Conservation (phyloP, 2,329 filamentous ascomycete genomes). For the Colletotrichum endophyticum region DNA sequence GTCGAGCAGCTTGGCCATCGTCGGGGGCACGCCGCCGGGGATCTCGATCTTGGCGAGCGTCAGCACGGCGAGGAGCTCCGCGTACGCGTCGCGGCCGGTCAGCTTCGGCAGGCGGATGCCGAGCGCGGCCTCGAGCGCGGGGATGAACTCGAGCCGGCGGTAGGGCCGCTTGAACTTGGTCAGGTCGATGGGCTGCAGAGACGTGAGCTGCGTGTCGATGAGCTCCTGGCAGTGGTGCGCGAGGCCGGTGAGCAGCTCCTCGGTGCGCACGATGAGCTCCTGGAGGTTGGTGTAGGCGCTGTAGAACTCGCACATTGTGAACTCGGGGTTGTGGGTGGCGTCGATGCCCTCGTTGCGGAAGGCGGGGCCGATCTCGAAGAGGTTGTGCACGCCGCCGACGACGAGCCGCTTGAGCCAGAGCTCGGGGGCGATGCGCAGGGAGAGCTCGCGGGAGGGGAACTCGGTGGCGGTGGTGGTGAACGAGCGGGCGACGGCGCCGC, state of each 20-base stretch:
- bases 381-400: conserved; percentile 82
- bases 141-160: conserved; percentile 79
- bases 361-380: conserved; percentile 91
- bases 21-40: conserved; percentile 64
- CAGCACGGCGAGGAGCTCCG: conserved; percentile 57
- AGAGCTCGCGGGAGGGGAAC: conserved; percentile 72
- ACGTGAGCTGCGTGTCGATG: conserved; percentile 47
- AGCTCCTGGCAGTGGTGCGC: conserved; percentile 54
- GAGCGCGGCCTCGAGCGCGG: conserved; percentile 74
- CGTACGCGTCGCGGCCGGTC: conserved; percentile 56
- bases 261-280: conserved; percentile 77
- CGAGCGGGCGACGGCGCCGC: conserved; percentile 86
- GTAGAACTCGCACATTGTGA: conserved; percentile 98
- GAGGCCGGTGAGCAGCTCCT: conserved; percentile 69
- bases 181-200: conserved; percentile 54
- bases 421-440: conserved; percentile 90
- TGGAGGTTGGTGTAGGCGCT: conserved; percentile 80
- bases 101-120: conserved; percentile 71
- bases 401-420: conserved; percentile 93
- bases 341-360: conserved; percentile 96
- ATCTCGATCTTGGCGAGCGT: conserved; percentile 66
- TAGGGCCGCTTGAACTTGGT: conserved; percentile 60
- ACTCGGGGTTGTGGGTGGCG: conserved; percentile 93
- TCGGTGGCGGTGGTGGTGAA: conserved; percentile 84
- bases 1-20: conserved; percentile 76